Evolutionary conservation across 768 basidiomycete species (phyloP), one percentile per base, ranked within the genome.

Genomic region (Lactarius trivialis): DNA sequence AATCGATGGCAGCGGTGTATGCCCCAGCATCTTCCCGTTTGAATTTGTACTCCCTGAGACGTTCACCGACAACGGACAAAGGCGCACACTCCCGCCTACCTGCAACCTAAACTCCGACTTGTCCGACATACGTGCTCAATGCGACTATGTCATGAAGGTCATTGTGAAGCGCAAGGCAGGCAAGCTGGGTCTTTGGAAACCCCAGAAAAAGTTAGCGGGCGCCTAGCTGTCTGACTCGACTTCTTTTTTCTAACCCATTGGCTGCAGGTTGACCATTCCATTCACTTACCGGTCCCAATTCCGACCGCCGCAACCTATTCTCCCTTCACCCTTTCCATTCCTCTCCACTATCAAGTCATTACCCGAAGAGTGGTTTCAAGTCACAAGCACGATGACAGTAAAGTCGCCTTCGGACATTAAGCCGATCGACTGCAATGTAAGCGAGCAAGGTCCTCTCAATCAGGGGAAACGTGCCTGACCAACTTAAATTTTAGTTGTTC

Each of bases 351-450:
- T 89, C 59, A 88, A 88, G 70, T 74, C 77, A 0, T 75, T 78
- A 4, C 86, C 87, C 8, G 86, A 86, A 68, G 87, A 88, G 69
- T 89, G 85, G 84, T 72, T 76, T 72, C 68, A 86, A 80, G 70
- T 77, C 7, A 72, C 75, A 14, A 76, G 78, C 32, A 70, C 70
- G n/a, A 69, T 86, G 67, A 71, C 76, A 49, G 74, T 76, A 32
- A 73, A 76, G 19, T 64, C 69, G 21, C 67, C 68, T 7, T 73
- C 77, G 1, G 62, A 67, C 11, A 55, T 78, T 21, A 70, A 73
- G 17, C 78, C 79, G 19, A 71, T 82, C 4, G 71, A 81, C 60
- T 77, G 78, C 66, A 79, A 84, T 66, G 85, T 86, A 73, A 67
- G 81, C 74, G 14, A 21, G 37, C 24, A 21, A 24, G 4, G 2